Conservation (phyloP, 176 grass and related monocot species). For the Coix lacrymajobi region DNA sequence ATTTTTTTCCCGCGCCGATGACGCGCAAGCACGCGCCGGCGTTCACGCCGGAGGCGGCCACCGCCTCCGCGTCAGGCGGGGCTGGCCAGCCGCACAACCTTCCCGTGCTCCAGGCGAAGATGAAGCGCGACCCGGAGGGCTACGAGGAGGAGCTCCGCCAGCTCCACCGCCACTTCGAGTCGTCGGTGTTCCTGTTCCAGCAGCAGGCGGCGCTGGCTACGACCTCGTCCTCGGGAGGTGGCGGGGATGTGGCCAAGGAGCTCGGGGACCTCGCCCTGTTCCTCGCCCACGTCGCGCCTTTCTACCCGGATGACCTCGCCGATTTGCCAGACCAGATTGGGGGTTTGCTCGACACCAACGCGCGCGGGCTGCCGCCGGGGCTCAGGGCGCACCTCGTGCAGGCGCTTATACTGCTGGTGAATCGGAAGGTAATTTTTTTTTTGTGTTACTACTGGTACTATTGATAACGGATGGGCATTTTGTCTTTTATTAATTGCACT, state of each 20-base stretch:
- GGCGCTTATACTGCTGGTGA: conserved; percentile 69
- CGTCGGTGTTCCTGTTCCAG: conserved; percentile 71
- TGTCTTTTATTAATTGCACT: no score
- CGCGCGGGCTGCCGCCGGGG: conserved; percentile 53
- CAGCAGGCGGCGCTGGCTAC: conserved; percentile 66
- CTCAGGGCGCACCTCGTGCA: conserved; percentile 72
- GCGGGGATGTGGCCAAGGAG: conserved; percentile 68
- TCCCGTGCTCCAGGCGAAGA: conserved; percentile 76
- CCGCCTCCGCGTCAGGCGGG: conserved; percentile 26
- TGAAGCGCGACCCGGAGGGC: conserved; percentile 88
- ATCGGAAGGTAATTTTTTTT: conserved; percentile 53
- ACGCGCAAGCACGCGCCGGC: conserved; percentile 38
- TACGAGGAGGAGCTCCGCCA: conserved; percentile 81
- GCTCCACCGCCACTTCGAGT: conserved; percentile 80
- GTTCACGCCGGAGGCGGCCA: conserved; percentile 69
- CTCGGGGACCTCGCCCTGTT: conserved; percentile 81
- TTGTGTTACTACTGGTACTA: neutral
- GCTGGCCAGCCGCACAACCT: conserved; percentile 53
- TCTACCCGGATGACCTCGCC: conserved; percentile 72
- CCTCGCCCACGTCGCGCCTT: conserved; percentile 76
- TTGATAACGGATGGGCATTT: neutral
- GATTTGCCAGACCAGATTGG: conserved; percentile 59
- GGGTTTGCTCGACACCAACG: conserved; percentile 55
- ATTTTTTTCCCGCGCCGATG: neutral
- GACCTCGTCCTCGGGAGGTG: conserved; percentile 33